phyloP scores from a whole-genome alignment of 1,284 basidiomycete species.

The Phylloboletellus chloephorus region DNA sequence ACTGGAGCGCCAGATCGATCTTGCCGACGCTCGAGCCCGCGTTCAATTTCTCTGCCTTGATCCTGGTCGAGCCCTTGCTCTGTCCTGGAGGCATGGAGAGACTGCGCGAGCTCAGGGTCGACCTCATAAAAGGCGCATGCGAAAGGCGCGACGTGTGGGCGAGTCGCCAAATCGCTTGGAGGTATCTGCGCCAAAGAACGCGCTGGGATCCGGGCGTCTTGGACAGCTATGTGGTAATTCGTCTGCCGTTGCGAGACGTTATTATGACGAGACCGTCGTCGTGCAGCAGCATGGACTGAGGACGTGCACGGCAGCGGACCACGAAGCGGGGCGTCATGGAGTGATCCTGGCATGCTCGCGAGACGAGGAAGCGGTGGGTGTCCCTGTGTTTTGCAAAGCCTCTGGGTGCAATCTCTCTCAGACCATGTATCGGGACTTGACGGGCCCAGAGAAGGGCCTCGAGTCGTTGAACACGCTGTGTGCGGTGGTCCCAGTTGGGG shows the following conservation, averaged over 20 bases:
- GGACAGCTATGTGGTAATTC: constrained; percentile 44
- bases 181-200: constrained; percentile 32
- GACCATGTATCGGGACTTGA: constrained; percentile 30
- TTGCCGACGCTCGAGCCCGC: constrained; percentile 42
- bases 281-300: constrained; percentile 43
- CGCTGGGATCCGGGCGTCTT: constrained; percentile 48
- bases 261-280: not conserved
- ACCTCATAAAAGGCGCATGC: constrained; percentile 41
- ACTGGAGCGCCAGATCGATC: constrained; percentile 39
- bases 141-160: constrained; percentile 47
- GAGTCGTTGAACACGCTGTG: constrained; percentile 39
- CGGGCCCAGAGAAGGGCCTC: constrained; percentile 46
- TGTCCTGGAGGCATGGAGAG: constrained; percentile 42
- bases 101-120: constrained; percentile 35
- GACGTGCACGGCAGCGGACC: constrained; percentile 31
- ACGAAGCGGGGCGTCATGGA: constrained; percentile 27
- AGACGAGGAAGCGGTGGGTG: constrained; percentile 49
- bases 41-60: constrained; percentile 41
- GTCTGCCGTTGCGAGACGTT: not conserved
- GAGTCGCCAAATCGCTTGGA: constrained; percentile 36
- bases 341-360: constrained; percentile 50
- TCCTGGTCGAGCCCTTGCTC: constrained; percentile 54
- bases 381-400: not conserved
- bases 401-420: constrained; percentile 5
- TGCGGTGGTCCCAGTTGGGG: constrained; percentile 39